Percentiles rank a stretch among this genome's conserved stretches.
These are phyloP conservation scores for Nakazawaea wickerhamii DNA, from an alignment of 805 yeast species.

Conservation along the genomic window DNA sequence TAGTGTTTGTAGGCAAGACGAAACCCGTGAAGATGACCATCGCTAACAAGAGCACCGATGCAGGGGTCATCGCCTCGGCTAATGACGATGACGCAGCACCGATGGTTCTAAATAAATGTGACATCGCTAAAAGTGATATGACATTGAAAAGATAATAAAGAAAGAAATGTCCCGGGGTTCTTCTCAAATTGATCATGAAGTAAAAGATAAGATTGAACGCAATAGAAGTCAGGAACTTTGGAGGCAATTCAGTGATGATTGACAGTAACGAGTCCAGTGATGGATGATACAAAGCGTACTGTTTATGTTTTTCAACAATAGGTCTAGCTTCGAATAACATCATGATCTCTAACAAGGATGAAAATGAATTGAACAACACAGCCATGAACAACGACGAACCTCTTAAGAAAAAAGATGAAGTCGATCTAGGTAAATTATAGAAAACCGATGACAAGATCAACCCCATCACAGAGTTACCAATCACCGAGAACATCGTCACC, in stretches of 20 bases:
- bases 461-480: constrained; percentile 41
- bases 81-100: constrained; percentile 32
- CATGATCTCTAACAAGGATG: constrained; percentile 39
- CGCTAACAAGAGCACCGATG: constrained; percentile 34
- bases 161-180: constrained; percentile 52
- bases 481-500: constrained; percentile 29
- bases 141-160: constrained; percentile 40
- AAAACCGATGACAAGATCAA: constrained; percentile 45
- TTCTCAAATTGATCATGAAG: constrained; percentile 48
- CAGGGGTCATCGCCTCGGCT: constrained; percentile 39
- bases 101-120: constrained; percentile 41
- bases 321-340: constrained; percentile 42
- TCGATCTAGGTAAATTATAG: constrained; percentile 33
- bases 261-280: constrained; percentile 62
- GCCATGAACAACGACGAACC: constrained; percentile 30
- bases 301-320: constrained; percentile 53
- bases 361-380: constrained; percentile 38
- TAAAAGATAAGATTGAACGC: constrained; percentile 45
- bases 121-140: constrained; percentile 46
- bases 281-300: constrained; percentile 54
- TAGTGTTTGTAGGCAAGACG: constrained; percentile 36
- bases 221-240: constrained; percentile 37
- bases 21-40: constrained; percentile 42
- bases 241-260: constrained; percentile 53
- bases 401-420: constrained; percentile 41